Percentiles rank a stretch among this genome's conserved stretches.
Conservation (phyloP, 176 grass and related monocot species). For the Secale cereale region DNA sequence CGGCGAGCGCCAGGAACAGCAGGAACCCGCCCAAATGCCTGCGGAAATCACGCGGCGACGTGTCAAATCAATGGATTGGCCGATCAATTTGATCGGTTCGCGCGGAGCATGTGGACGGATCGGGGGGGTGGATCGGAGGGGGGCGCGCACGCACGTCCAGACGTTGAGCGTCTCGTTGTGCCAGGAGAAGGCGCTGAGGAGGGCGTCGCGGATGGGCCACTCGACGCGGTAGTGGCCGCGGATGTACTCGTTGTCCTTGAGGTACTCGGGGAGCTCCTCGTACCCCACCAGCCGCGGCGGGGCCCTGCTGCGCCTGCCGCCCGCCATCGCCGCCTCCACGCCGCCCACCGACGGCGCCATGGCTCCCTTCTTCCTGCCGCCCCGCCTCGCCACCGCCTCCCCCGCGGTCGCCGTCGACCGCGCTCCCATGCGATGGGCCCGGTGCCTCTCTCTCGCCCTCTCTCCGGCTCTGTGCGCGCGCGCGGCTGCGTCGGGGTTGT, state of each 20-base stretch:
- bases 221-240: constrained; percentile 76
- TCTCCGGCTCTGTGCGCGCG: neutral
- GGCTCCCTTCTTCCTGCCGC: neutral
- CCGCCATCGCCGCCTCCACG: neutral
- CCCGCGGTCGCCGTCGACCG: constrained; percentile 21
- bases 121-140: neutral
- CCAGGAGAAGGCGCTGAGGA: constrained; percentile 96
- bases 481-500: neutral
- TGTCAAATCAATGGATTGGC: neutral
- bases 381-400: constrained; percentile 29
- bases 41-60: neutral
- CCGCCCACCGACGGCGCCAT: constrained; percentile 16
- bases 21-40: constrained; percentile 96
- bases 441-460: neutral
- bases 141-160: constrained; percentile 56
- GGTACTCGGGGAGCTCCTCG: constrained; percentile 89
- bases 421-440: constrained; percentile 32
- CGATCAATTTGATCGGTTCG: neutral
- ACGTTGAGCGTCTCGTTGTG: constrained; percentile 99
- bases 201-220: constrained; percentile 77
- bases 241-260: constrained; percentile 96
- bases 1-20: constrained; percentile 62
- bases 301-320: neutral
- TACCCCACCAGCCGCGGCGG: constrained; percentile 58
- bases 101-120: neutral